A percentile compares a stretch with the other conserved stretches of the same genome.
phyloP scores from a whole-genome alignment of 2,329 filamentous ascomycete species.

The Colletotrichum sp. region DNA sequence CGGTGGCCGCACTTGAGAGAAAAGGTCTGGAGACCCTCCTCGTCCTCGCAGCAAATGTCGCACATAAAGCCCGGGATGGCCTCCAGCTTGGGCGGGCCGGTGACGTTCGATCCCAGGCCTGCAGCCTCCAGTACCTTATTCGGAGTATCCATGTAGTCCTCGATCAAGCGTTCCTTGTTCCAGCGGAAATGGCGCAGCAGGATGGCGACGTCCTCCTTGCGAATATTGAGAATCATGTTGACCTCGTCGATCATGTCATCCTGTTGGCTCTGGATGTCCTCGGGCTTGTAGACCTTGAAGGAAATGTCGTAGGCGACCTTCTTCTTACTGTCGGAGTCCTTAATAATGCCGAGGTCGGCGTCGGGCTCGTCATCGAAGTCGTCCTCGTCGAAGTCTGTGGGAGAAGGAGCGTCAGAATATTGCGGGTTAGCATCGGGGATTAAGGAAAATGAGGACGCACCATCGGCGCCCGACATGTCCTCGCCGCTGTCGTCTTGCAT shows the following conservation, averaged over 20 bases:
- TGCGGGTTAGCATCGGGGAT: background rate
- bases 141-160: slow-evolving; percentile 92
- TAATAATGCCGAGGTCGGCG: slow-evolving; percentile 54
- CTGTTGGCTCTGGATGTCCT: slow-evolving; percentile 85
- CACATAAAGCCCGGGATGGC: slow-evolving; percentile 80
- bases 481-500: slow-evolving; percentile 81
- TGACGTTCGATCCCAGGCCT: slow-evolving; percentile 73
- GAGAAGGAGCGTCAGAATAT: background rate
- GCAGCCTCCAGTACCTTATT: slow-evolving; percentile 83
- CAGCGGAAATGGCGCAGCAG: slow-evolving; percentile 87
- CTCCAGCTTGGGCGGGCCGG: slow-evolving; percentile 70
- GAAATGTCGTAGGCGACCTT: slow-evolving; percentile 82
- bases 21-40: slow-evolving; percentile 77
- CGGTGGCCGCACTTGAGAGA: slow-evolving; percentile 95
- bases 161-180: slow-evolving; percentile 95
- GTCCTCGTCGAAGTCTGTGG: slow-evolving; percentile 61
- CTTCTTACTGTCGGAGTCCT: slow-evolving; percentile 73
- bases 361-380: slow-evolving; percentile 64
- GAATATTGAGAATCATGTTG: slow-evolving; percentile 87
- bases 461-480: slow-evolving; percentile 60
- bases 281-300: slow-evolving; percentile 80
- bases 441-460: slow-evolving; percentile 33
- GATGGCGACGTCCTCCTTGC: slow-evolving; percentile 89
- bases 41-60: slow-evolving; percentile 96
- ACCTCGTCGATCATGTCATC: slow-evolving; percentile 87